These are phyloP conservation scores for Entrophospora sp. DNA, from an alignment of 192 early-diverging fungal species.

Conservation along the genomic window DNA sequence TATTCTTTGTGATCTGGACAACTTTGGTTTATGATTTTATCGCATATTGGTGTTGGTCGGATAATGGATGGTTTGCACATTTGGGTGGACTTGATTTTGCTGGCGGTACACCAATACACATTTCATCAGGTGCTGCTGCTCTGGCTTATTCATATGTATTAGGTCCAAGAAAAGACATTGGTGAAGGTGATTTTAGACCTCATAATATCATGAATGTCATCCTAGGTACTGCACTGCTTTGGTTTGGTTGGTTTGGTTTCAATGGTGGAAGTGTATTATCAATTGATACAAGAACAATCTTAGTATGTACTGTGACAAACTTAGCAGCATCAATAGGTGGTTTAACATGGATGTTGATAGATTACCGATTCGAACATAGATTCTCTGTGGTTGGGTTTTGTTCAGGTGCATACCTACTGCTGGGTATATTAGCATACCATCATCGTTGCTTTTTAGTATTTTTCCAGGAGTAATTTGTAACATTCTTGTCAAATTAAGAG, in stretches of 20 bases:
- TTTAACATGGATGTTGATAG: constrained; percentile 54
- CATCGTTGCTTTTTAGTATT: constrained; percentile 58
- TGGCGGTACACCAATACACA: constrained; percentile 64
- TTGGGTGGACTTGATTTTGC: constrained; percentile 68
- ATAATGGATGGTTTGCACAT: constrained; percentile 55
- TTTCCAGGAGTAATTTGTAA: constrained; percentile 47
- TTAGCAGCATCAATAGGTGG: constrained; percentile 50
- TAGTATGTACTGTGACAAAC: constrained; percentile 57
- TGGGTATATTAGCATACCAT: constrained; percentile 77
- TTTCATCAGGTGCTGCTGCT: constrained; percentile 57
- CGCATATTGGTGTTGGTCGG: constrained; percentile 65
- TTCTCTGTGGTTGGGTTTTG: constrained; percentile 64
- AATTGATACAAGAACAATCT: constrained; percentile 48
- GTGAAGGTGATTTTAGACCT: constrained; percentile 47
- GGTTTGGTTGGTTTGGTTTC: constrained; percentile 80
- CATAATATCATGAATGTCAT: constrained; percentile 63
- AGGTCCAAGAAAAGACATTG: constrained; percentile 52
- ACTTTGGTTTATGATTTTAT: constrained; percentile 57
- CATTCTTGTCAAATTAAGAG: constrained; percentile 36
- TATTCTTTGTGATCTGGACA: constrained; percentile 56
- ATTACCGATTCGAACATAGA: constrained; percentile 49
- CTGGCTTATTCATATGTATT: constrained; percentile 60
- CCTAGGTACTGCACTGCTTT: constrained; percentile 58
- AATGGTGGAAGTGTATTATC: constrained; percentile 60
- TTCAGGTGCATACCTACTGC: constrained; percentile 75